Evolutionary conservation across 75 land plant species (phyloP).

Genomic region (Pinus taeda): DNA sequence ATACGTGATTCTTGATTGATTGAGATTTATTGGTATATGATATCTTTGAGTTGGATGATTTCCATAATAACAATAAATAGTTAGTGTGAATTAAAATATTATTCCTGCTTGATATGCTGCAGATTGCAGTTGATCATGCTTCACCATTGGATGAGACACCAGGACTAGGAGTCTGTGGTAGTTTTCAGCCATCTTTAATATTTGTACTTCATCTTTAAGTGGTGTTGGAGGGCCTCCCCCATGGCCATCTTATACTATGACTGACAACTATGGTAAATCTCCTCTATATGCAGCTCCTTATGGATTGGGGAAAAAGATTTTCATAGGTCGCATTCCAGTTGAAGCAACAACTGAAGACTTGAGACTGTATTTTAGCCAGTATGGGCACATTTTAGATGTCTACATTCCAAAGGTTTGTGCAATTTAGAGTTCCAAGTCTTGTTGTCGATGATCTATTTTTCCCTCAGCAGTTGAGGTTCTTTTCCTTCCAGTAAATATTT

Average conservation of each 20-base stretch:
- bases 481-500: too few species aligned
- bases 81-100: not conserved
- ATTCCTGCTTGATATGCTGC: constrained; percentile 3
- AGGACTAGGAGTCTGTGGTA: constrained; percentile 5
- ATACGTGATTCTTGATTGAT: not conserved
- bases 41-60: not conserved
- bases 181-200: too few species aligned
- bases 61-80: not conserved
- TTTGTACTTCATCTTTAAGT: not conserved
- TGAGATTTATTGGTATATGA: not conserved
- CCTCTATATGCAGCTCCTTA: not conserved
- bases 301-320: constrained; percentile 14
- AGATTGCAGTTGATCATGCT: constrained; percentile 48
- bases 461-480: too few species aligned
- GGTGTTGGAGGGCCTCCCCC: not conserved
- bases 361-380: constrained; percentile 13
- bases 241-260: not conserved
- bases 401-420: constrained; percentile 20
- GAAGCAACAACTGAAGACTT: constrained; percentile 21
- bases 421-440: not conserved
- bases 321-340: constrained; percentile 17
- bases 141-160: constrained; percentile 39
- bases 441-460: not conserved
- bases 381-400: constrained; percentile 20
- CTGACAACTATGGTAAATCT: not conserved